Evolutionary conservation across 2,329 filamentous ascomycete species (phyloP), one percentile per base, ranked within the genome.

Genomic region (Fusarium sp.): DNA sequence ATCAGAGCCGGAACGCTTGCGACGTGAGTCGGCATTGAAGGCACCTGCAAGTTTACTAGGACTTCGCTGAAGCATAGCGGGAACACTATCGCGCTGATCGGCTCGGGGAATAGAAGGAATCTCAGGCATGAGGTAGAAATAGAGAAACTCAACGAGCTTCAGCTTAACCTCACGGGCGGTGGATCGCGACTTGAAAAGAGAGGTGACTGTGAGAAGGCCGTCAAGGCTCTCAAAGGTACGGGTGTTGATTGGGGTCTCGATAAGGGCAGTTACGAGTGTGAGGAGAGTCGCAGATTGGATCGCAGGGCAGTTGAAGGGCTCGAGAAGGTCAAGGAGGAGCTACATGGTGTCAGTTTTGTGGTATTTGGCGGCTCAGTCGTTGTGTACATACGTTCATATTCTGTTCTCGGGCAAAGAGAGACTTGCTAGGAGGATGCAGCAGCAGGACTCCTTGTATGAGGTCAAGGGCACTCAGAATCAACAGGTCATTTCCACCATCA

Each of bases 41-140:
- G 88, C 89, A 54, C 87, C 87, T 6, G 86, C 86, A 20, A 92
- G 84, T 82, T 93, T 93, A 81, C 89, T 92, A 2, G 91, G 91
- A 78, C 90, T 92, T 69, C 90, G 87, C 81, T 92, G 90, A 69
- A 91, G 82, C 78, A 91, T 85, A 30, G 82, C 84, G 13, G 87
- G 84, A 14, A 87, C 78, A 5, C 85, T 86, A 65, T 83, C 82
- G 55, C 82, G 83, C 56, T 81, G 80, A 26, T 82, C 84, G 68
- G 87, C 85, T 70, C 83, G 83, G 10, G 89, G 87, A 70, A 88
- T 87, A 26, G 87, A 85, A 48, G 88, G 91, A 1, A 89, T 90
- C 83, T 99, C 96, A 56, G 95, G 95, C 92, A 98, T 97, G 76
- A 99, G 91, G 82, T 98, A 99, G 83, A 98, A 98, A 86, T 98